A percentile compares a stretch with the other conserved stretches of the same genome.
These are phyloP conservation scores for Kockovaella imperatae DNA, from an alignment of 768 basidiomycete genomes.

Conservation along the genomic window DNA sequence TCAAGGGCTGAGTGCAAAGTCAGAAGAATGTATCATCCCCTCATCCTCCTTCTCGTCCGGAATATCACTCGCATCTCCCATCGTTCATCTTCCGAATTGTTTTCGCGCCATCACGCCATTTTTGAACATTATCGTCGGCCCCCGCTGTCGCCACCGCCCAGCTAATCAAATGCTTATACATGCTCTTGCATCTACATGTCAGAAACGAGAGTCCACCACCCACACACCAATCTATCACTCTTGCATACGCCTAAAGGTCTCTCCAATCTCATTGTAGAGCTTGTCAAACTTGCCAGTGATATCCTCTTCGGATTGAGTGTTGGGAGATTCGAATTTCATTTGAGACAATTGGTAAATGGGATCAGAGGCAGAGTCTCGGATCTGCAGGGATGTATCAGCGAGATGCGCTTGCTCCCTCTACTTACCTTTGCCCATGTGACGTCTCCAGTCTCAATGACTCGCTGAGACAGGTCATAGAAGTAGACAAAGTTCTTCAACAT, in stretches of 20 bases:
- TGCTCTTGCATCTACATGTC: no score
- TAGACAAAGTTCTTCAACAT: constrained; percentile 93
- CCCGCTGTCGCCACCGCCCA: no score
- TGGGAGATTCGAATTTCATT: constrained; percentile 97
- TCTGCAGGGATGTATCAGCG: constrained; percentile 46
- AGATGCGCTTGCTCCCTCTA: neutral
- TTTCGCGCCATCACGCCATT: no score
- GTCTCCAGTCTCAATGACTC: constrained; percentile 73
- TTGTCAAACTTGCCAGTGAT: constrained; percentile 75
- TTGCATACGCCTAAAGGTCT: constrained; percentile 58
- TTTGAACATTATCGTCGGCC: no score
- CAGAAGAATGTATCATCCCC: no score
- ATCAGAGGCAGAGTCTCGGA: constrained; percentile 78
- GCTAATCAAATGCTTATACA: no score
- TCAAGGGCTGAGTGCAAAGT: no score
- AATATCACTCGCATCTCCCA: no score
- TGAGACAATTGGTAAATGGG: constrained; percentile 96
- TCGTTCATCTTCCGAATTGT: no score
- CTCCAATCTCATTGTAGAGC: constrained; percentile 76
- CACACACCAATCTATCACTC: constrained; percentile 24
- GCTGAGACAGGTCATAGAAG: constrained; percentile 85
- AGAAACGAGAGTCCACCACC: constrained; percentile 4
- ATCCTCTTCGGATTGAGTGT: constrained; percentile 72
- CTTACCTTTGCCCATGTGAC: constrained; percentile 44
- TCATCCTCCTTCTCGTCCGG: no score